A percentile compares a stretch with the other conserved stretches of the same genome.
Evolutionary conservation across 2,329 filamentous ascomycete species (phyloP).

Genomic region (Apiospora sp.): DNA sequence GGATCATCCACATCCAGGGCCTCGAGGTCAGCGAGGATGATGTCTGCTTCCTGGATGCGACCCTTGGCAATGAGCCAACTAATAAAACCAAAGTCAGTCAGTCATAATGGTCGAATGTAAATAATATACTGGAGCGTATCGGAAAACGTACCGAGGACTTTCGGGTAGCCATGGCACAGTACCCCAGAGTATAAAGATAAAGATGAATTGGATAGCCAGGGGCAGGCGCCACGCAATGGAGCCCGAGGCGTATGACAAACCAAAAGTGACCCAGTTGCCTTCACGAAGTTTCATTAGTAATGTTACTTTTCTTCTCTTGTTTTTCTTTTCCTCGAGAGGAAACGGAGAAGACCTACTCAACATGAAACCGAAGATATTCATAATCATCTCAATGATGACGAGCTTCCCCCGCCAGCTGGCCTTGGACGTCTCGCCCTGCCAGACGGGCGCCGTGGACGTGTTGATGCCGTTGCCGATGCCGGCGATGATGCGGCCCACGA

Average conservation of each 20-base stretch:
- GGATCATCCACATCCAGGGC: conserved; percentile 35
- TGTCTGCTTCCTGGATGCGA: conserved; percentile 40
- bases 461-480: conserved; percentile 57
- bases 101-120: no score
- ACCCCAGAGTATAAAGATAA: conserved; percentile 43
- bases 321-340: background rate
- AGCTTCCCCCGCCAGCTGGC: conserved; percentile 43
- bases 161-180: conserved; percentile 44
- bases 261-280: conserved; percentile 51
- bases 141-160: conserved; percentile 40
- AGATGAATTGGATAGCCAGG: conserved; percentile 55
- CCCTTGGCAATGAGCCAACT: conserved; percentile 40
- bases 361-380: conserved; percentile 44
- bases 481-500: conserved; percentile 53
- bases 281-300: background rate
- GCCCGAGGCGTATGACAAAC: conserved; percentile 46
- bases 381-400: conserved; percentile 43
- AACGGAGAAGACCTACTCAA: conserved; percentile 30
- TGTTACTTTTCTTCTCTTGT: background rate
- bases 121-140: background rate
- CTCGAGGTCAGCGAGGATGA: conserved; percentile 41
- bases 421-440: conserved; percentile 48
- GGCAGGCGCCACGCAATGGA: conserved; percentile 52
- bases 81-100: background rate
- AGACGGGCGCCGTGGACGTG: conserved; percentile 48